Evolutionary conservation across 805 yeast genomes (phyloP), one percentile per base, ranked within the genome.

Genomic region (Candida andamanensis): DNA sequence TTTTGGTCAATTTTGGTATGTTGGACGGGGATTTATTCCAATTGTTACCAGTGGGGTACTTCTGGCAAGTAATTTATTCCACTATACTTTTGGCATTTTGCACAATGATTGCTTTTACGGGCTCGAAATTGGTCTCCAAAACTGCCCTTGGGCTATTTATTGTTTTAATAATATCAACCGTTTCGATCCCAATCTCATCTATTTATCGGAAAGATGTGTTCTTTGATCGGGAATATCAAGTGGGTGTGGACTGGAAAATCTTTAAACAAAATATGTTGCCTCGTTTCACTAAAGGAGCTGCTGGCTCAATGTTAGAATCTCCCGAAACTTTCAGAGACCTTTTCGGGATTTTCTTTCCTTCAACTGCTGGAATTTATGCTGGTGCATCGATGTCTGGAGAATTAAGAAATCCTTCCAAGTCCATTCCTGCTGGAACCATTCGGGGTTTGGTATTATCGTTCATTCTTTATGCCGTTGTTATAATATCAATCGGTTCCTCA

Each of bases 371-470:
- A 36, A 89, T 92, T 17, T 81, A 92, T 56, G 97, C 98, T 2
- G 99, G 99, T 12, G 97, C 98, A 2, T 84, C 95, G 15, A 92
- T 92, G 99, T 86, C 96, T 24, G 97, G 98, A 13, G 96, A 87
- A 46, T 67, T 92, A 41, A 63, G 73, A 35, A 78, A 73, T 34
- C 99, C 99, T 0, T 85, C 96, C 0, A 76, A 74, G 47, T 76
- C 95, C 1, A 92, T 92, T 28, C 98, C 99, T 0, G 70, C 72
- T 39, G 99, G 99, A n/a, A 92, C 98, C 0, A 56, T 92, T 17
- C 75, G 79, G 67, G 98, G 97, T 0, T 60, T 90, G 6, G 44
- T 77, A 4, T 59, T 86, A 23, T 89, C 97, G 0, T 87, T 92
- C 50, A 44, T 69, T 2, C 74, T 85, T 32, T 92, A 92, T 49